Evolutionary conservation across 2,329 filamentous ascomycete species (phyloP), one percentile per base, ranked within the genome.

Genomic region (Botrytis fragariae): DNA sequence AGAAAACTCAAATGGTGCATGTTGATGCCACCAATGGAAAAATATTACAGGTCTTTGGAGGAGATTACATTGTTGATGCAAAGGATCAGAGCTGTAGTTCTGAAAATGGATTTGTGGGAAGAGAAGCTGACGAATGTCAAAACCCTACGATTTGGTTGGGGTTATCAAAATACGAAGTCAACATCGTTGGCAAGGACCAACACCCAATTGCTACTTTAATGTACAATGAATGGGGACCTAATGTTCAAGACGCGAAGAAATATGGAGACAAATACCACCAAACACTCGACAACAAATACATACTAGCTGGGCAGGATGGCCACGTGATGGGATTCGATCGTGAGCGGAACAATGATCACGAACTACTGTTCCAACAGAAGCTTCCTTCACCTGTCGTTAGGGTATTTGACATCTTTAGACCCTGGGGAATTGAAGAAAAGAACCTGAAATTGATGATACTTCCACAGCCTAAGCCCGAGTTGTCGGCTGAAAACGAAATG

Each of bases 211-310:
- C 94, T 79, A 97, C 93, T 0, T 89, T 99, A 77, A 95, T 90
- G 77, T 99, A 97, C 80, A 92, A 94, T 18, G 96, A 99, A 82
- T 99, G 96, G 96, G 91, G 90, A 0, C 93, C 95, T 22, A 99
- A 99, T 82, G 97, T 92, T 74, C 89, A 89, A 76, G 96, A 99
- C 81, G 89, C 99, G 10, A 91, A 94, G 78, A 89, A 89, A 68
- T 72, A 67, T 9, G 70, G 70, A 67, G 70, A 72, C 61, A 94
- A 98, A 80, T 96, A 98, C 79, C 88, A 88, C 22, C 84, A 86
- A 18, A 94, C 94, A 0, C 91, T 95, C 80, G 95, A 98, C 81
- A 91, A 93, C 77, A 92, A 92, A 75, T 98, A 98, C 82, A 91
- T 98, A 69, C 95, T 95, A 77, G 93, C 92, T 77, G 90, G 91